A percentile compares a stretch with the other conserved stretches of the same genome.
phyloP scores from a whole-genome alignment of 805 yeast species.

The Candida ipomoeae region DNA sequence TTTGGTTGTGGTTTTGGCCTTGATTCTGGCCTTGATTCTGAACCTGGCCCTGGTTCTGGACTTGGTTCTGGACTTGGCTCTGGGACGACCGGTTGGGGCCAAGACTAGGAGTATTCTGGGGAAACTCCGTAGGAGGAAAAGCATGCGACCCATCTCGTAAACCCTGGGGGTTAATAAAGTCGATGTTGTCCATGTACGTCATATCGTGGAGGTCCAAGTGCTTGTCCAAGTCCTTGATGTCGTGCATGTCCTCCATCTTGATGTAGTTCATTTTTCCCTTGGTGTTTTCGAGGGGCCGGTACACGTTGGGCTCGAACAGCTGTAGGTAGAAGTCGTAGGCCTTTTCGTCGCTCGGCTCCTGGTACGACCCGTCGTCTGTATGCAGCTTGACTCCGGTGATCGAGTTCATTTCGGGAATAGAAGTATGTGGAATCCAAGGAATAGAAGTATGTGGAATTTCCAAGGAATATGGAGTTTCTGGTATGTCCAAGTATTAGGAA shows the following conservation, averaged over 20 bases:
- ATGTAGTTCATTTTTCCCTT: not conserved
- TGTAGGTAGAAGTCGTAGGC: slow-evolving; percentile 15
- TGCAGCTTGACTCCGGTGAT: no score
- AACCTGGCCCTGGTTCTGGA: no score
- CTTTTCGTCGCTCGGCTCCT: not conserved
- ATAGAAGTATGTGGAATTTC: no score
- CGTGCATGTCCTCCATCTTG: not conserved
- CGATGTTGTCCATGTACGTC: slow-evolving; percentile 6
- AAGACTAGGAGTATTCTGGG: slow-evolving; percentile 18
- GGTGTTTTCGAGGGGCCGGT: not conserved
- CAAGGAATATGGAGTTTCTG: no score
- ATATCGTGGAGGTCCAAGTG: not conserved
- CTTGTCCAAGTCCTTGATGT: not conserved
- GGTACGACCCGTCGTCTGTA: not conserved
- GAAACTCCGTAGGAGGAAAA: slow-evolving; percentile 17
- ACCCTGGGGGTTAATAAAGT: slow-evolving; percentile 15
- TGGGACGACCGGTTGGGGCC: slow-evolving; percentile 2
- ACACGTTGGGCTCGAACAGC: slow-evolving; percentile 5
- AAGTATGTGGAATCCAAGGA: no score
- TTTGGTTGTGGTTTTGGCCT: no score
- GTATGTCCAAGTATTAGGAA: no score
- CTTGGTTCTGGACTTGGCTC: not conserved
- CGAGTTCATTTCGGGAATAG: no score
- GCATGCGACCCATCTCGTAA: slow-evolving; percentile 15
- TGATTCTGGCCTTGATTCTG: no score